phyloP scores from a whole-genome alignment of 495 filamentous ascomycete species.

The Aspergillus homomorphus region DNA sequence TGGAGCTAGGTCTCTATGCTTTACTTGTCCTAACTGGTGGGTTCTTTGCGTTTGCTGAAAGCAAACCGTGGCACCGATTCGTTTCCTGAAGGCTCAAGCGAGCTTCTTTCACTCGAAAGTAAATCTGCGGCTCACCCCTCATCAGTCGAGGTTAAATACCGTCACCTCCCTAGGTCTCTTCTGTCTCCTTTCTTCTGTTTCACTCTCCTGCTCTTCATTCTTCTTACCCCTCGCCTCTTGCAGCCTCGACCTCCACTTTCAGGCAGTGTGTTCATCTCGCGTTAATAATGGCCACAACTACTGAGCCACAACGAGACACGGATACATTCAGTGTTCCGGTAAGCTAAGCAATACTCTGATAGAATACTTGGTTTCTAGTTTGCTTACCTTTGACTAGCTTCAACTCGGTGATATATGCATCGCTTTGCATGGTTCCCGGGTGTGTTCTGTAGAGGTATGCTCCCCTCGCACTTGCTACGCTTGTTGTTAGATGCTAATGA shows the following conservation, averaged over 20 bases:
- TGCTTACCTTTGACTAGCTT: conserved; percentile 15
- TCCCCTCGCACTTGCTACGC: background rate
- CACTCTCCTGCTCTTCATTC: background rate
- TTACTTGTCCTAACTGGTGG: no score
- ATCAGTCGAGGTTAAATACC: no score
- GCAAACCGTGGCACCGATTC: background rate
- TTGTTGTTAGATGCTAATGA: conserved; percentile 1
- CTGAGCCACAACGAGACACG: background rate
- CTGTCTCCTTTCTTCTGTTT: background rate
- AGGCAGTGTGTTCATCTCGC: background rate
- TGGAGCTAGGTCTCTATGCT: no score
- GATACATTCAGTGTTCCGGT: background rate
- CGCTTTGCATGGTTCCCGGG: conserved; percentile 25
- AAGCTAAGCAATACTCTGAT: background rate
- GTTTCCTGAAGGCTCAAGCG: background rate
- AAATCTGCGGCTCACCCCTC: no score
- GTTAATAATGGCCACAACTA: background rate
- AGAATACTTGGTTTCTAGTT: background rate
- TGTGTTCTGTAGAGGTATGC: conserved; percentile 28
- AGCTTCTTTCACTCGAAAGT: conserved; percentile 14
- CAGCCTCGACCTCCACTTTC: no score
- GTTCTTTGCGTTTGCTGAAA: background rate
- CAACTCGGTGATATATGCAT: conserved; percentile 26
- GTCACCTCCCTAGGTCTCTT: no score
- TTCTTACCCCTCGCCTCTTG: background rate